phyloP scores from a whole-genome alignment of 2,329 filamentous ascomycete genomes.

The Mycosphaerella arachidis region DNA sequence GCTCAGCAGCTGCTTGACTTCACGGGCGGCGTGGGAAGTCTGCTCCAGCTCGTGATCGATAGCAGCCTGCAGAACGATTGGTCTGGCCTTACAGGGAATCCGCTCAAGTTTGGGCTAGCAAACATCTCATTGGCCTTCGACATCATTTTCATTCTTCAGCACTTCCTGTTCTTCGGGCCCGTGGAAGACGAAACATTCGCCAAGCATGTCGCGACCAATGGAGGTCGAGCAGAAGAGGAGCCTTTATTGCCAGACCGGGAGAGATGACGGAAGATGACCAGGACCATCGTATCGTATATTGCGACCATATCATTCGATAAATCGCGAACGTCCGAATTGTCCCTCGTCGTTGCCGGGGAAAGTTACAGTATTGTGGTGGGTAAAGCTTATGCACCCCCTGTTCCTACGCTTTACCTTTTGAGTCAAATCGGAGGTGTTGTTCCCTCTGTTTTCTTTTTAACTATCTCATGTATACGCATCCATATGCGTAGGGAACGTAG shows the following conservation, averaged over 20 bases:
- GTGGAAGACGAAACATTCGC: constrained; percentile 16
- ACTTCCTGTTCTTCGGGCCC: constrained; percentile 70
- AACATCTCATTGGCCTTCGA: constrained; percentile 87
- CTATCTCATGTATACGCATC: no score
- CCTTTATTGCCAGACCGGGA: constrained; percentile 2
- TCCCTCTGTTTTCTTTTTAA: no score
- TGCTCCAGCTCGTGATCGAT: constrained; percentile 78
- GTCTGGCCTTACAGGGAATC: constrained; percentile 86
- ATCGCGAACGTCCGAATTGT: not conserved
- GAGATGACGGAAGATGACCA: not conserved
- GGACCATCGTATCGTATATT: not conserved
- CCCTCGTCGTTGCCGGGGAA: not conserved
- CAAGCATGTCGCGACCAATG: not conserved
- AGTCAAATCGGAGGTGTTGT: no score
- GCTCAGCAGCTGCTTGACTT: constrained; percentile 79
- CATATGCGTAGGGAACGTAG: no score
- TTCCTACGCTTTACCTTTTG: no score
- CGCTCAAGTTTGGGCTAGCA: constrained; percentile 80
- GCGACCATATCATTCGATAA: not conserved
- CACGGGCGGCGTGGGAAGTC: constrained; percentile 72
- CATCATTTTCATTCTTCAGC: constrained; percentile 78
- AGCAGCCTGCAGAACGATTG: constrained; percentile 80
- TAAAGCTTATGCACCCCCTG: no score
- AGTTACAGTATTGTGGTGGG: no score
- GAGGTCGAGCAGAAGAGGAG: not conserved